phyloP scores from a whole-genome alignment of 352 stramenopile species.

The Globisporangium solare region DNA sequence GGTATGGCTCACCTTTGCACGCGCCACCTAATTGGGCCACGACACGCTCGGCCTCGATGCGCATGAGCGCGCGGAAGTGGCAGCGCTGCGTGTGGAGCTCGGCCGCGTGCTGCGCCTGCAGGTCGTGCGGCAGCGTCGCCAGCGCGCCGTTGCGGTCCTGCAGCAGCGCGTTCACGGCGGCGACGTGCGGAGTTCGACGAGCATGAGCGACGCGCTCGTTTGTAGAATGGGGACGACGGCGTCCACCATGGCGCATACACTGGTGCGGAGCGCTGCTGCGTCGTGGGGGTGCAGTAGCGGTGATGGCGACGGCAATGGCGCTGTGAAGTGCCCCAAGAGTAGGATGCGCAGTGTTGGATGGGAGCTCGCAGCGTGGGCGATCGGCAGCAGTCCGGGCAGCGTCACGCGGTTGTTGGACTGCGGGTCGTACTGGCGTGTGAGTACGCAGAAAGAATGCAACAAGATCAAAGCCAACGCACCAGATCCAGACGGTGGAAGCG shows the following conservation, averaged over 20 bases:
- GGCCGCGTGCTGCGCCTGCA: not conserved
- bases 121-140: conserved; percentile 10
- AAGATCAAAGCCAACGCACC: conserved; percentile 15
- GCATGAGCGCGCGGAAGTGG: conserved; percentile 18
- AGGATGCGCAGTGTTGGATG: conserved; percentile 27
- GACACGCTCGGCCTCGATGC: conserved; percentile 16
- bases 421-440: not conserved
- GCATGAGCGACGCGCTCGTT: conserved; percentile 24
- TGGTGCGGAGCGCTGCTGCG: not conserved
- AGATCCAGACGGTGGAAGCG: conserved; percentile 30
- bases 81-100: conserved; percentile 12
- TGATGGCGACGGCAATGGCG: not conserved
- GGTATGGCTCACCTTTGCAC: not conserved
- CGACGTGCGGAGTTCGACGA: conserved; percentile 26
- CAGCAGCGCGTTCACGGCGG: conserved; percentile 16
- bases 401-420: conserved; percentile 34
- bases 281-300: not conserved
- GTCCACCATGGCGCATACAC: conserved; percentile 1
- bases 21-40: conserved; percentile 8
- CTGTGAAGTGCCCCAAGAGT: conserved; percentile 25
- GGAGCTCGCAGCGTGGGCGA: conserved; percentile 10
- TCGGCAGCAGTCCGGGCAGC: conserved; percentile 18
- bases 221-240: conserved; percentile 13
- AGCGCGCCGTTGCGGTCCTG: not conserved
- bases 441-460: not conserved